Conservation (phyloP, 108 stramenopile genomes). For the Hondaea fermentalgiana region DNA sequence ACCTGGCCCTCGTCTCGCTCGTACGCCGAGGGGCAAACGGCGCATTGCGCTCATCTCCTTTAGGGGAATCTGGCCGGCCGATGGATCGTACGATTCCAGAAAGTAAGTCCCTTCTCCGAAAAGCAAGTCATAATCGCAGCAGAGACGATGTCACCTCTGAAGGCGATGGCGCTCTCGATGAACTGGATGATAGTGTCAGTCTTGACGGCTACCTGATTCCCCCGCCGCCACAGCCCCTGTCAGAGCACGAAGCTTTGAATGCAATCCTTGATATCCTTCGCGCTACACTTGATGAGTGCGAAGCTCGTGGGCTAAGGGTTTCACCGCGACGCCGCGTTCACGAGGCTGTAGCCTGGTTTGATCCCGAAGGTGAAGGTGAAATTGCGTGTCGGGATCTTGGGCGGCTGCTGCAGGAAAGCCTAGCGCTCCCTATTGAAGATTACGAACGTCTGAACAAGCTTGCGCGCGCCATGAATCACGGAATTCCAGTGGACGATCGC, state of each 20-base stretch:
- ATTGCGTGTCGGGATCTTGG: background rate
- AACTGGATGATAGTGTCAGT: background rate
- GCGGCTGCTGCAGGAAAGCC: background rate
- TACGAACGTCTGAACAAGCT: background rate
- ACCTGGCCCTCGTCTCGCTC: background rate
- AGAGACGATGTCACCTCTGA: background rate
- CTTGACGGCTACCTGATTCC: background rate
- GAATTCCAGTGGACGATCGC: background rate
- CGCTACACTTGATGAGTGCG: background rate
- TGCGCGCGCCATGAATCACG: background rate
- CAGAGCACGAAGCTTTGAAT: background rate
- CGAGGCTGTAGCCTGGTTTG: background rate
- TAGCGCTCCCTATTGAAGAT: background rate
- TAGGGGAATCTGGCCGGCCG: background rate
- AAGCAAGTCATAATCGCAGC: background rate
- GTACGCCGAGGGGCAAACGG: background rate
- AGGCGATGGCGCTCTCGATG: background rate
- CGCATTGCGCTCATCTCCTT: background rate
- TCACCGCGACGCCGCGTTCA: background rate
- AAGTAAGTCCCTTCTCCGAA: background rate
- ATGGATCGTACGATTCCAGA: background rate
- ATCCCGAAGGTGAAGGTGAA: background rate
- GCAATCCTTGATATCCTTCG: background rate
- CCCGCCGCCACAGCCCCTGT: background rate
- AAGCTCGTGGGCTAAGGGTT: background rate